These are phyloP conservation scores for Lumnitzera littorea DNA, from an alignment of 345 rosid species.

Conservation along the genomic window DNA sequence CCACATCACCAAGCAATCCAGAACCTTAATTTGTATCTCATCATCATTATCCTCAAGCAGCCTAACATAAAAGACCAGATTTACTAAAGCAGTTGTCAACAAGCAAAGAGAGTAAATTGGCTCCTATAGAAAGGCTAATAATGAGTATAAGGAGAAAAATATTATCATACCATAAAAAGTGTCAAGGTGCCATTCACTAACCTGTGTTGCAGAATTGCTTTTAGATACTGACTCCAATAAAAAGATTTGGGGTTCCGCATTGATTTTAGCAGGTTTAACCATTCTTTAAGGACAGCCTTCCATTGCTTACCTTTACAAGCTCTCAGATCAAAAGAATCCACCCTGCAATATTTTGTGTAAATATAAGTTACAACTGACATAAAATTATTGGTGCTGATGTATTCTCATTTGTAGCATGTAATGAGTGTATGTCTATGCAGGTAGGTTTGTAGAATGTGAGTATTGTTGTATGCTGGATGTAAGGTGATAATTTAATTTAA, in stretches of 20 bases:
- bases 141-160: no score
- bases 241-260: slow-evolving; percentile 64
- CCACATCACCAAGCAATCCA: slow-evolving; percentile 79
- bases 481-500: no score
- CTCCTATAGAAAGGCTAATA: no score
- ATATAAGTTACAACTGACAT: no score
- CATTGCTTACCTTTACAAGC: slow-evolving; percentile 70
- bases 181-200: slow-evolving; percentile 14
- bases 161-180: no score
- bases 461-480: no score
- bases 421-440: no score
- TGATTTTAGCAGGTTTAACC: slow-evolving; percentile 71
- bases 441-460: no score
- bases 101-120: background rate
- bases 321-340: slow-evolving; percentile 41
- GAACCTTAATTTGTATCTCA: slow-evolving; percentile 66
- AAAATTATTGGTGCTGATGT: no score
- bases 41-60: slow-evolving; percentile 85
- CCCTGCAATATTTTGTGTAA: slow-evolving; percentile 29
- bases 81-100: slow-evolving; percentile 5
- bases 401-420: no score
- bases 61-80: slow-evolving; percentile 31
- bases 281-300: slow-evolving; percentile 70
- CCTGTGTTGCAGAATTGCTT: slow-evolving; percentile 72
- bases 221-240: slow-evolving; percentile 49